Evolutionary conservation across 2,329 filamentous ascomycete genomes (phyloP).

Genomic region (Mycosphaerella arachidis): DNA sequence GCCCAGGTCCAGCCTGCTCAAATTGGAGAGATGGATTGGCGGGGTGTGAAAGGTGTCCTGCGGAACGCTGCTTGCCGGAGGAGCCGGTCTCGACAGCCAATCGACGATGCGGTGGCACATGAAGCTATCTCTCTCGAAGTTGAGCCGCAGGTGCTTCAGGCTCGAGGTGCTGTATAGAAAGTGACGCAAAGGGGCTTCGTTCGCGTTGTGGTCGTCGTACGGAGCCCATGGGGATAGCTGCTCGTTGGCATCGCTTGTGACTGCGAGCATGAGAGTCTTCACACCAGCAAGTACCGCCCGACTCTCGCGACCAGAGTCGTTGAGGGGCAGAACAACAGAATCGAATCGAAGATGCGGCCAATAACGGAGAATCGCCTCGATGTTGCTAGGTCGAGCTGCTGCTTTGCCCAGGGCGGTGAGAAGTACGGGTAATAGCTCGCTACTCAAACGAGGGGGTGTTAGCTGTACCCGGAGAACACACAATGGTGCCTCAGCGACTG

Average conservation of each 20-base stretch:
- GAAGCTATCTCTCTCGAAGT: conserved; percentile 16
- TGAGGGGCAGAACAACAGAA: neutral
- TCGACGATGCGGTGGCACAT: conserved; percentile 7
- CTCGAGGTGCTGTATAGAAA: conserved; percentile 19
- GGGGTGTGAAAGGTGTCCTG: conserved; percentile 1
- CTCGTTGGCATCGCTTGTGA: neutral
- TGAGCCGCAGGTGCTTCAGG: conserved; percentile 23
- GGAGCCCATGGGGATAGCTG: neutral
- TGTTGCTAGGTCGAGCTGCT: conserved; percentile 10
- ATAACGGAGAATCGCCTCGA: conserved; percentile 27
- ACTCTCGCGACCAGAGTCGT: neutral
- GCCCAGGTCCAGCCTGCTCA: conserved; percentile 20
- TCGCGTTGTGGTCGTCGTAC: conserved; percentile 6
- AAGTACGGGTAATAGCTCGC: conserved; percentile 18
- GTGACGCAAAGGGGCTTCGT: conserved; percentile 6
- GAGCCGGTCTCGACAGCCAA: conserved; percentile 9
- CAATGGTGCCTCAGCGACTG: too few species aligned
- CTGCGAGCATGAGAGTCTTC: conserved; percentile 21
- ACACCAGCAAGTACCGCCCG: conserved; percentile 13
- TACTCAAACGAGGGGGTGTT: too few species aligned
- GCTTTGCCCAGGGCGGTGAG: conserved; percentile 21
- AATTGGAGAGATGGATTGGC: conserved; percentile 7
- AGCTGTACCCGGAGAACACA: too few species aligned
- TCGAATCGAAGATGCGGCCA: neutral
- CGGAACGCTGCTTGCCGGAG: neutral